Evolutionary conservation across 1,139 yeast genomes (phyloP), one percentile per base, ranked within the genome.

Genomic region (Saccharomycopsis hybrid): DNA sequence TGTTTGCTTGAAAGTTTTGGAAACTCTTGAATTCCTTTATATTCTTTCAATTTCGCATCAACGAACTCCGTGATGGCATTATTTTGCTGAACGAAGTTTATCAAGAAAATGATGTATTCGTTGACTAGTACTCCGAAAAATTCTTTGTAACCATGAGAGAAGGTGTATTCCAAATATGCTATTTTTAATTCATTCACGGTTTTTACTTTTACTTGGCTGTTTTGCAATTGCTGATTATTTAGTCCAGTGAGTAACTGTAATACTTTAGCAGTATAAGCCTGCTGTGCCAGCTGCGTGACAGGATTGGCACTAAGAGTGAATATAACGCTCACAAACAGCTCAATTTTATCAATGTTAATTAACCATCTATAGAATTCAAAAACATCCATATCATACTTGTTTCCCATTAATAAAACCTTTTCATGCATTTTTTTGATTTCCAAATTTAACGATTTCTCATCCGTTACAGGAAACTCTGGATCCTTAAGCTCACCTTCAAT

Each of bases 71-170:
- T 27, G 4, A 38, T 18, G 5, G 8, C 24, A 9, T 33, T 24
- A 32, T 31, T 42, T 13, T 7, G n/a, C 9, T 33, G 5, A 64
- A 35, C 24, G 31, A 41, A 33, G 27, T 44, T 36, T 5, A 33
- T 32, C 9, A 45, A 38, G 38, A 13, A 43, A 2, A 29, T 24
- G 2, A 33, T 42, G 18, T 44, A 32, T 24, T 47, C 31, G 7
- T 33, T 27, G 11, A 43, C 37, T 25, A 50, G 30, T 25, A 30
- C 27, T 7, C 53, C 50, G 13, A 41, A 9, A 29, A 18, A 37
- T 11, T 36, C 29, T n/a, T 41, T 43, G 7, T 35, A 36, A 40
- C 25, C 38, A 11, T 32, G 24, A 18, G 25, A 11, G 9, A 49
- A 4, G n/a, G 38, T 8, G 7, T 25, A 13, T 32, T 49, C 52